Conservation (phyloP, 148 eudicot genomes). For the Chenopodium album region DNA sequence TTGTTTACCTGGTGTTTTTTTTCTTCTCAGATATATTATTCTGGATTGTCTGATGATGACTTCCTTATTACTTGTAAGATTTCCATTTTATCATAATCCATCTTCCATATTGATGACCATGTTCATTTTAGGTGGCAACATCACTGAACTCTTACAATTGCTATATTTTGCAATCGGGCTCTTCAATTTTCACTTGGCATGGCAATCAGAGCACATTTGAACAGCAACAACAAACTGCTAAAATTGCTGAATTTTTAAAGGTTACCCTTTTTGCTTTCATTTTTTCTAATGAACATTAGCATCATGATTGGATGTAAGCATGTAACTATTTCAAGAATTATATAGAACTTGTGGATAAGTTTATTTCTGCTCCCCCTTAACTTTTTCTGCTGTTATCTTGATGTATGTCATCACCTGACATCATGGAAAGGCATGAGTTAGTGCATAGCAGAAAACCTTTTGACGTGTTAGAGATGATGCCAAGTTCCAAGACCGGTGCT, state of each 20-base stretch:
- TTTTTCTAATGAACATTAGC: neutral
- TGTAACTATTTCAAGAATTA: neutral
- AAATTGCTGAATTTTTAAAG: conserved; percentile 89
- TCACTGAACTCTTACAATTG: conserved; percentile 82
- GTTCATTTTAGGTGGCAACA: conserved; percentile 57
- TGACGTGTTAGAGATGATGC: neutral
- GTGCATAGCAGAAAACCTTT: neutral
- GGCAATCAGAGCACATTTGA: conserved; percentile 88
- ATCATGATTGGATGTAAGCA: neutral
- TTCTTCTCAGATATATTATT: neutral
- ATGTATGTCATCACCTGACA: neutral
- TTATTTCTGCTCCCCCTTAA: neutral
- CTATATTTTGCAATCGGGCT: conserved; percentile 85
- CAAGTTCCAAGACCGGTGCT: neutral
- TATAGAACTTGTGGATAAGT: neutral
- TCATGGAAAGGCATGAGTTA: neutral
- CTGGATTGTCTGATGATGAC: neutral
- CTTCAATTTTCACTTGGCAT: conserved; percentile 79
- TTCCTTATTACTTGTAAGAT: neutral
- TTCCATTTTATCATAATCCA: neutral
- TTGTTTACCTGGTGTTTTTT: neutral
- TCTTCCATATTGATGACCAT: neutral
- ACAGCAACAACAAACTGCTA: conserved; percentile 84
- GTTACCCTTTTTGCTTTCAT: conserved; percentile 35
- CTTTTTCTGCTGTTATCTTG: neutral